These are phyloP conservation scores for Pinus taeda DNA, from an alignment of 75 land plant species.

Conservation along the genomic window DNA sequence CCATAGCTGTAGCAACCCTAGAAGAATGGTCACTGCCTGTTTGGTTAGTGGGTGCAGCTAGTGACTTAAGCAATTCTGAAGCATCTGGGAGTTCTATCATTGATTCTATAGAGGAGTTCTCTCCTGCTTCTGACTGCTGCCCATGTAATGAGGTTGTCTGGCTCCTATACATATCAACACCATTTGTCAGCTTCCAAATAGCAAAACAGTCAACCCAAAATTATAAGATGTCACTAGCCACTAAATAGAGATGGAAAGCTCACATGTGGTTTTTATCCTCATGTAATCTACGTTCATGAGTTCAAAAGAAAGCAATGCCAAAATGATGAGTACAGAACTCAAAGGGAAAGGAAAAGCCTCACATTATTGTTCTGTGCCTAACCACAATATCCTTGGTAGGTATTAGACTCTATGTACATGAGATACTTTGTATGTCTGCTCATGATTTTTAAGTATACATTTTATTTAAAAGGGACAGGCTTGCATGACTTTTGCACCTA, in stretches of 20 bases:
- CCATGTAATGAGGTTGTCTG: neutral
- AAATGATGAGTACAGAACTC: neutral
- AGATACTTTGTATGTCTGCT: too few relatives aligned
- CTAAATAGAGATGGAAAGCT: neutral
- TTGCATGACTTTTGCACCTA: too few relatives aligned
- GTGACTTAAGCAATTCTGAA: slow-evolving; percentile 35
- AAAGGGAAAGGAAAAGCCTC: neutral
- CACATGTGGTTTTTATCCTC: neutral
- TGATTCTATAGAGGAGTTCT: slow-evolving; percentile 6
- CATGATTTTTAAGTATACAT: too few relatives aligned
- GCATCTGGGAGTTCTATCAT: slow-evolving; percentile 52
- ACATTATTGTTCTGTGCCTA: too few relatives aligned
- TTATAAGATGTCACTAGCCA: neutral
- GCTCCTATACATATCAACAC: slow-evolving; percentile 7
- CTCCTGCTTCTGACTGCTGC: slow-evolving; percentile 7
- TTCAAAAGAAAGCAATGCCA: too few relatives aligned
- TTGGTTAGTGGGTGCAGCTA: slow-evolving; percentile 10
- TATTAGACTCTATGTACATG: too few relatives aligned
- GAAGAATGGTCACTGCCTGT: slow-evolving; percentile 32
- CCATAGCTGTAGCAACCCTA: slow-evolving; percentile 46
- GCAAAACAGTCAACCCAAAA: neutral
- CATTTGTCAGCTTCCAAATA: neutral
- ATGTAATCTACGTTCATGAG: neutral
- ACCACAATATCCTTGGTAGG: too few relatives aligned
- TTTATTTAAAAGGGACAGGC: too few relatives aligned